Evolutionary conservation across 2,329 filamentous ascomycete genomes (phyloP).

Genomic region (Diaporthe vexans): DNA sequence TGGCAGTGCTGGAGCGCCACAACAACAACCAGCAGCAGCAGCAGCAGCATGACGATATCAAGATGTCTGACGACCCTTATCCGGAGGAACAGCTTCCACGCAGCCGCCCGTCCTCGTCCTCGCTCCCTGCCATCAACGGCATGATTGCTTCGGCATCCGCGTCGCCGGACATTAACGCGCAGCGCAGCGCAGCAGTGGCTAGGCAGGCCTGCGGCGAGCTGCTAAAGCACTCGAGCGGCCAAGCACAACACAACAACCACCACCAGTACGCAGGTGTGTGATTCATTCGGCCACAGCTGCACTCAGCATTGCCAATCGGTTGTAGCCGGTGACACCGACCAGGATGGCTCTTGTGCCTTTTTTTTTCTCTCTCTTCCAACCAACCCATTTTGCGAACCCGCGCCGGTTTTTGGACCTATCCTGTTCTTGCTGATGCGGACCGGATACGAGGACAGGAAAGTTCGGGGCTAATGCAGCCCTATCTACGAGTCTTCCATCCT

Average conservation of each 20-base stretch:
- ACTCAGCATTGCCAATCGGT: conserved; percentile 10
- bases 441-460: conserved; percentile 16
- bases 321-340: not conserved
- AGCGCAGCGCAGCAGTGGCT: conserved; percentile 53
- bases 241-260: conserved; percentile 3
- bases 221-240: conserved; percentile 45
- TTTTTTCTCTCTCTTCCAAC: not conserved
- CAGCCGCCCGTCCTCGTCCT: conserved; percentile 38
- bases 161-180: conserved; percentile 43
- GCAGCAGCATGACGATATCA: conserved; percentile 35
- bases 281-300: not conserved
- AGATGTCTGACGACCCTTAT: conserved; percentile 42
- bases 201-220: conserved; percentile 55
- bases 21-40: conserved; percentile 35
- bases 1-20: conserved; percentile 19
- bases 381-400: not conserved
- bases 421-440: not conserved
- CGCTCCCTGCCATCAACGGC: conserved; percentile 43
- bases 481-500: conserved; percentile 27
- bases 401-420: not conserved
- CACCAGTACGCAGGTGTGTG: conserved; percentile 32
- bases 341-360: not conserved
- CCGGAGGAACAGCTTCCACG: conserved; percentile 44
- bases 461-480: conserved; percentile 32
- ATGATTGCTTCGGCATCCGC: conserved; percentile 34